Evolutionary conservation across 2,329 filamentous ascomycete genomes (phyloP).

Genomic region (Microcyclospora tardicrescens): DNA sequence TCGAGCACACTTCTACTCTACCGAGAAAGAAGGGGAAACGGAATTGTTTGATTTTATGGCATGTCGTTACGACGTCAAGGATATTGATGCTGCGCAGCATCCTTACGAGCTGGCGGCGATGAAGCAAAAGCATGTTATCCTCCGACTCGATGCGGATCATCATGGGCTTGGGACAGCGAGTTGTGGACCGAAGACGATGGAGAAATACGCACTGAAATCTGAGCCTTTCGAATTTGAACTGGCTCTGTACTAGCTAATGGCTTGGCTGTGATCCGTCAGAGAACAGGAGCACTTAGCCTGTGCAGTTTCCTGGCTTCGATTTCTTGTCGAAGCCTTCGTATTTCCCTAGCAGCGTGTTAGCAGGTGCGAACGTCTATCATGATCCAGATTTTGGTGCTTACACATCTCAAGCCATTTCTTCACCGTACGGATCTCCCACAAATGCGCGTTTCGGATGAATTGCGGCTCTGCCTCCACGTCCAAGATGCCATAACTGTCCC

Average conservation of each 20-base stretch:
- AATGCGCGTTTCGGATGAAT: conserved; percentile 48
- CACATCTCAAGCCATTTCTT: conserved; percentile 53
- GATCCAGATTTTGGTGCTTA: conserved; percentile 9
- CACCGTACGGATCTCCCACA: conserved; percentile 48
- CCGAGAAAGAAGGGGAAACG: conserved; percentile 2
- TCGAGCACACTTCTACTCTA: conserved; percentile 20
- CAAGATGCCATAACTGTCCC: conserved; percentile 31
- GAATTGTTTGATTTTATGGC: conserved; percentile 39
- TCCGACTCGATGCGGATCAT: conserved; percentile 49
- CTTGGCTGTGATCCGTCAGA: too few relatives aligned
- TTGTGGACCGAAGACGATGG: conserved; percentile 43
- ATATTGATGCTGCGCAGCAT: conserved; percentile 47
- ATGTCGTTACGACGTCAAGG: conserved; percentile 39
- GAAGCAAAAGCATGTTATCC: conserved; percentile 41
- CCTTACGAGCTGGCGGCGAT: conserved; percentile 47
- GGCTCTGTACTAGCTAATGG: too few relatives aligned
- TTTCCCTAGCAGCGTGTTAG: too few relatives aligned
- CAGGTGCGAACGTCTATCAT: too few relatives aligned
- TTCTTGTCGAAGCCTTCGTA: too few relatives aligned
- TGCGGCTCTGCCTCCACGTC: conserved; percentile 44
- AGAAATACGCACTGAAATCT: conserved; percentile 27
- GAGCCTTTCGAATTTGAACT: conserved; percentile 24
- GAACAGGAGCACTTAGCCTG: too few relatives aligned
- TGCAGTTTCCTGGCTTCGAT: too few relatives aligned
- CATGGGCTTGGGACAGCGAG: conserved; percentile 51